Conservation (phyloP, 106 monocot genomes). For the Apostasia shenzhenica region DNA sequence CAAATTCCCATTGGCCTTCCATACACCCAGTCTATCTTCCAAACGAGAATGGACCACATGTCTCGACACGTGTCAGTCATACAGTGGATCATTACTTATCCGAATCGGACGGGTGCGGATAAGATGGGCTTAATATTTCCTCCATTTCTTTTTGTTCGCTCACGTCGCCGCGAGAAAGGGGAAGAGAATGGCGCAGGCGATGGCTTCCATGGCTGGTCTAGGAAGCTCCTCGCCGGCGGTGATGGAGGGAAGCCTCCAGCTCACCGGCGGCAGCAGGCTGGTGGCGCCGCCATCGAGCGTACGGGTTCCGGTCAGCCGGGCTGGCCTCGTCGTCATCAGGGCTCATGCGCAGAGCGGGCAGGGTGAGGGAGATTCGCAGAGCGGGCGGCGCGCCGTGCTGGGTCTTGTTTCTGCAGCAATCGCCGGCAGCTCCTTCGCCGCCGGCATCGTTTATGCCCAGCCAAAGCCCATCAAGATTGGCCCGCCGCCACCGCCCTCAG, state of each 20-base stretch:
- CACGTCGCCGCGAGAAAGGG: neutral
- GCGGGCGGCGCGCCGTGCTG: constrained; percentile 51
- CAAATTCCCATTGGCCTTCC: constrained; percentile 1
- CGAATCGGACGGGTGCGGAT: constrained; percentile 19
- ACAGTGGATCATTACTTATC: constrained; percentile 44
- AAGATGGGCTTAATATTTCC: constrained; percentile 2
- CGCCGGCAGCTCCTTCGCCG: constrained; percentile 47
- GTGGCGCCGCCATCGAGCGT: neutral
- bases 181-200: constrained; percentile 47
- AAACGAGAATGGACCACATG: constrained; percentile 1
- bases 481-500: constrained; percentile 79
- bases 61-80: constrained; percentile 24
- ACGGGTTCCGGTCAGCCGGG: constrained; percentile 9
- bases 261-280: constrained; percentile 34
- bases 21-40: constrained; percentile 1
- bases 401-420: constrained; percentile 56
- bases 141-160: neutral
- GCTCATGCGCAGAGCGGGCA: constrained; percentile 25
- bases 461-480: constrained; percentile 74
- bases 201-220: constrained; percentile 85
- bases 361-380: constrained; percentile 17
- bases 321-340: constrained; percentile 9
- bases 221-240: constrained; percentile 51
- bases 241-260: constrained; percentile 54
- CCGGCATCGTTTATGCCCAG: constrained; percentile 67